These are phyloP conservation scores for Neoconidiobolus thromboides DNA, from an alignment of 371 early-diverging fungal genomes.

Conservation along the genomic window DNA sequence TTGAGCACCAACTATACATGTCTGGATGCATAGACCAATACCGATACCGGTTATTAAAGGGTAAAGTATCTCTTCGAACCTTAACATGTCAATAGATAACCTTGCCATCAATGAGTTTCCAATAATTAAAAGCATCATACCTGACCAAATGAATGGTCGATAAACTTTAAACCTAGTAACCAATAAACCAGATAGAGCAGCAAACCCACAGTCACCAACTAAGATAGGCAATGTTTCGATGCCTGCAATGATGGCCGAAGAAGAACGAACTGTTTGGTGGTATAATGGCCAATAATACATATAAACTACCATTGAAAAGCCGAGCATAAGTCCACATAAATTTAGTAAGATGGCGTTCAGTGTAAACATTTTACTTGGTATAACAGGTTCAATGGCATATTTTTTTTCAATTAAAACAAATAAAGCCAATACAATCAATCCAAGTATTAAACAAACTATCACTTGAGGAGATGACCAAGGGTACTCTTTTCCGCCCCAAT, in stretches of 20 bases:
- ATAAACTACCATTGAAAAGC: not conserved
- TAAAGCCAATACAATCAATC: not conserved
- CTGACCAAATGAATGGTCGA: not conserved
- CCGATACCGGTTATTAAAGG: not conserved
- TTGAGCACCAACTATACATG: not conserved
- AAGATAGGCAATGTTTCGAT: not conserved
- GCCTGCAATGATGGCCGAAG: not conserved
- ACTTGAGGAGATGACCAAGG: not conserved
- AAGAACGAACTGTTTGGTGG: not conserved
- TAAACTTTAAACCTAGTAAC: not conserved
- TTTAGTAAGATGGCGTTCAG: not conserved
- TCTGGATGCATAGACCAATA: not conserved
- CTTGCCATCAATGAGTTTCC: not conserved
- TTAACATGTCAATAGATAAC: not conserved
- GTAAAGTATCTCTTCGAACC: not conserved
- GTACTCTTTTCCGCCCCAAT: constrained; percentile 29
- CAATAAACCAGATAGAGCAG: not conserved
- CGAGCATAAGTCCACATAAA: not conserved
- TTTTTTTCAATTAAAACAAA: not conserved
- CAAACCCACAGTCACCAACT: not conserved
- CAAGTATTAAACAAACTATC: not conserved
- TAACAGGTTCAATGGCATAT: not conserved
- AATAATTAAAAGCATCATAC: not conserved
- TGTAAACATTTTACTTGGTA: not conserved
- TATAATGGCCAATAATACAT: constrained; percentile 1